Evolutionary conservation across 2,329 filamentous ascomycete species (phyloP).

Genomic region (Ophiostoma sp.): DNA sequence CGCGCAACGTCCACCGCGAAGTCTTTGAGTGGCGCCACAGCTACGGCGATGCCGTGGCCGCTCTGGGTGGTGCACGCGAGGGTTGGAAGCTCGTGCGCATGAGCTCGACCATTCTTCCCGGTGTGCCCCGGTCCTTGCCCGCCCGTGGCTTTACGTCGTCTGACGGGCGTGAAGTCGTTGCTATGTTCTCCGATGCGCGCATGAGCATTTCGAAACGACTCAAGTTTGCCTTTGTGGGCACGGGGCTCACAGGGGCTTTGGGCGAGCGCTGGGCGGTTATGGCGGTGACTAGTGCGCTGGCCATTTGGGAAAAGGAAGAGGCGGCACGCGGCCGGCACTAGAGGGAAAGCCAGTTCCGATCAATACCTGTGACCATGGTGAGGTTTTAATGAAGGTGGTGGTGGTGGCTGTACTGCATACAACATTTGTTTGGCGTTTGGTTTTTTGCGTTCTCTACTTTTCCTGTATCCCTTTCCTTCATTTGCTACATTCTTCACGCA

Average conservation of each 20-base stretch:
- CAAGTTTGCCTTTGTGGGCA: conserved; percentile 45
- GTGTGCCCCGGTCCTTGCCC: conserved; percentile 27
- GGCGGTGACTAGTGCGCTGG: conserved; percentile 43
- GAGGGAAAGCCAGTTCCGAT: neutral
- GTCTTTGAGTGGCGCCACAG: conserved; percentile 48
- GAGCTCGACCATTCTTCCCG: conserved; percentile 25
- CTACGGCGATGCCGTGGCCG: conserved; percentile 39
- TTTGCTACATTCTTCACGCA: conserved; percentile 2
- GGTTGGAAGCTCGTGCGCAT: conserved; percentile 48
- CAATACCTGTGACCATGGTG: neutral
- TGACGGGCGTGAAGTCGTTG: conserved; percentile 47
- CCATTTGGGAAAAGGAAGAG: conserved; percentile 35
- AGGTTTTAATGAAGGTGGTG: neutral
- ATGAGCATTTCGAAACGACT: conserved; percentile 40
- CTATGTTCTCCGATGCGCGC: conserved; percentile 40
- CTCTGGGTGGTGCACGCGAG: conserved; percentile 36
- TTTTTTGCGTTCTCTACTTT: neutral
- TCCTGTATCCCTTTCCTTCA: neutral
- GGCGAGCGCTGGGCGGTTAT: conserved; percentile 47
- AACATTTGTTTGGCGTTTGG: neutral
- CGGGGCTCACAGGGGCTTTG: conserved; percentile 41
- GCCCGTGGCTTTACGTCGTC: conserved; percentile 32
- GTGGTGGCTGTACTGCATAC: too few species aligned
- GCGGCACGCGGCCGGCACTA: conserved; percentile 19
- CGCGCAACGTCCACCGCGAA: conserved; percentile 34